Conservation (phyloP, 306 rosid species). For the Glycyrrhiza uralensis region DNA sequence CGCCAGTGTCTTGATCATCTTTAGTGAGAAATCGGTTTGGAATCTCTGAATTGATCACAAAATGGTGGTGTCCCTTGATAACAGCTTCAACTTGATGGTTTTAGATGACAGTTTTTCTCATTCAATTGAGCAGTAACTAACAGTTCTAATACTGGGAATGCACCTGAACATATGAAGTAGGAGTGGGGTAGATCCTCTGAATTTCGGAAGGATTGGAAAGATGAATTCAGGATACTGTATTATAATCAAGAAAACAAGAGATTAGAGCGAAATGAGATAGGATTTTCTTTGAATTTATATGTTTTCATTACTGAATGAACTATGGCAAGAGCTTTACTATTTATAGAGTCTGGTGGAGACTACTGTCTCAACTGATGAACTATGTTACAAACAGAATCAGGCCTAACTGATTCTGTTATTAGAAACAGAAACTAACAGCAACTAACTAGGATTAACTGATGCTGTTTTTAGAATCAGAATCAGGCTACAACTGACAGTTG, state of each 20-base stretch:
- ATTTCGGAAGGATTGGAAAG: not conserved
- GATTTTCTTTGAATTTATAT: not conserved
- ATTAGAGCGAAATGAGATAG: not conserved
- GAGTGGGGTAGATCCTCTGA: not conserved
- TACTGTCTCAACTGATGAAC: not conserved
- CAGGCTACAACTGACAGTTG: not conserved
- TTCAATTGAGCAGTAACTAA: not conserved
- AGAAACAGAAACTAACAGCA: not conserved
- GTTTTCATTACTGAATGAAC: not conserved
- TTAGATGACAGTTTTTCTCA: not conserved
- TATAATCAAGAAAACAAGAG: not conserved
- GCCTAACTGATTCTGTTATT: not conserved
- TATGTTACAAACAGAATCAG: not conserved
- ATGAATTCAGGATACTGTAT: not conserved
- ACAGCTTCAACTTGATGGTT: not conserved
- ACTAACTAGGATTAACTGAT: not conserved
- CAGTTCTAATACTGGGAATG: not conserved
- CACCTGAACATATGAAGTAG: not conserved
- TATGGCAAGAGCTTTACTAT: not conserved
- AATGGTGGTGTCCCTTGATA: not conserved
- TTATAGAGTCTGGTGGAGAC: not conserved
- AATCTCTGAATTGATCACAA: not conserved
- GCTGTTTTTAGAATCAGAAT: not conserved
- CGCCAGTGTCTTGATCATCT: not conserved
- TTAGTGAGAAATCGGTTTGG: not conserved